A percentile compares a stretch with the other conserved stretches of the same genome.
phyloP scores from a whole-genome alignment of 2,329 filamentous ascomycete genomes.

The Pseudogymnoascus sp. region DNA sequence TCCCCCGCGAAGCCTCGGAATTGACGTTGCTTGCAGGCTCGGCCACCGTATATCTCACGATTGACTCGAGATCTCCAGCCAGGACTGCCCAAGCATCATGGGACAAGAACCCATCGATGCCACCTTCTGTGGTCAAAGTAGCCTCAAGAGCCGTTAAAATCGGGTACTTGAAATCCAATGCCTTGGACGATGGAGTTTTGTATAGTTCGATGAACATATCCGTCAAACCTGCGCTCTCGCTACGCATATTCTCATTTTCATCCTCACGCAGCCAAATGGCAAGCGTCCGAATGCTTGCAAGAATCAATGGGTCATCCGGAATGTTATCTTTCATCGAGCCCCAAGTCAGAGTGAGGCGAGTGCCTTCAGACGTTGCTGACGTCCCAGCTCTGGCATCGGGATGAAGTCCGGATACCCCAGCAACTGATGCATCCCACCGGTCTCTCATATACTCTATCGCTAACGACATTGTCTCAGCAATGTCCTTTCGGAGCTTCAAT shows the following conservation, averaged over 20 bases:
- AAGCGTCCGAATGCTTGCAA: slow-evolving; percentile 50
- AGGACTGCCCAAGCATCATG: slow-evolving; percentile 49
- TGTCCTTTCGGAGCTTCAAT: slow-evolving; percentile 51
- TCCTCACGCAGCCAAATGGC: slow-evolving; percentile 64
- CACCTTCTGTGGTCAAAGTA: slow-evolving; percentile 39
- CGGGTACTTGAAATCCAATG: slow-evolving; percentile 48
- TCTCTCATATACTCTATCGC: slow-evolving; percentile 60
- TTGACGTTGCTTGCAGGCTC: not conserved
- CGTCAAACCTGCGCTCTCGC: slow-evolving; percentile 42
- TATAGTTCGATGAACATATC: slow-evolving; percentile 61
- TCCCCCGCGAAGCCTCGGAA: slow-evolving; percentile 39
- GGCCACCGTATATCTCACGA: slow-evolving; percentile 32
- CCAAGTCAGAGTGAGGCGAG: slow-evolving; percentile 47
- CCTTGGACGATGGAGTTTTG: slow-evolving; percentile 23
- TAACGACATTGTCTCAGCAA: slow-evolving; percentile 56
- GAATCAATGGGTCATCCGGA: slow-evolving; percentile 48
- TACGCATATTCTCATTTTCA: slow-evolving; percentile 50
- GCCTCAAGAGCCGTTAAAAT: slow-evolving; percentile 54
- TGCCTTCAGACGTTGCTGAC: slow-evolving; percentile 38
- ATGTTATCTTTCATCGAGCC: slow-evolving; percentile 43
- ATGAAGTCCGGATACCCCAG: slow-evolving; percentile 54
- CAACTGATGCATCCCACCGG: slow-evolving; percentile 60
- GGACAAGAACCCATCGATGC: slow-evolving; percentile 34
- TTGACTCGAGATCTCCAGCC: slow-evolving; percentile 40
- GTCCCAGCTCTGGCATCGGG: slow-evolving; percentile 43